Evolutionary conservation across 805 yeast species (phyloP).

Genomic region (Yamadazyma insecticola): DNA sequence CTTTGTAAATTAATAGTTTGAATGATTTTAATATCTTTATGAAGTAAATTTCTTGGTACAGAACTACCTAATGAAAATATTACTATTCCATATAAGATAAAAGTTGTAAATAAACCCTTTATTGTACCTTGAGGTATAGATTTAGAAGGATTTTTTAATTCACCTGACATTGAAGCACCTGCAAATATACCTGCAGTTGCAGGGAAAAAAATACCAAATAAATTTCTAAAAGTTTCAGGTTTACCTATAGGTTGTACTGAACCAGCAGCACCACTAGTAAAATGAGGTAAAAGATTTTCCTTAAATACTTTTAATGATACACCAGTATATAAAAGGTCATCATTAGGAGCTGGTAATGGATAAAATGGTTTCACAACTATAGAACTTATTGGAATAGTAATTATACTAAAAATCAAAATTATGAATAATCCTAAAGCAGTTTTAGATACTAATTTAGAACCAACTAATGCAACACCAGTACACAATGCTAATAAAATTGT

Average conservation of each 20-base stretch:
- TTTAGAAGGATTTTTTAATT: conserved; percentile 75
- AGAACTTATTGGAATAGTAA: conserved; percentile 78
- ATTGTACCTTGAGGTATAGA: conserved; percentile 94
- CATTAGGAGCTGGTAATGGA: conserved; percentile 49
- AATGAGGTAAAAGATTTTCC: conserved; percentile 70
- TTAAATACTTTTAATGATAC: conserved; percentile 61
- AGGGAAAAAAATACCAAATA: conserved; percentile 95
- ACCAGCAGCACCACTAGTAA: conserved; percentile 92
- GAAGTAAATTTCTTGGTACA: conserved; percentile 73
- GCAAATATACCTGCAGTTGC: conserved; percentile 99
- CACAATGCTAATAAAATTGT: conserved; percentile 66
- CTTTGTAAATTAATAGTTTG: conserved; percentile 75
- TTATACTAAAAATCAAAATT: conserved; percentile 61
- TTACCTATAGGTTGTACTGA: conserved; percentile 56
- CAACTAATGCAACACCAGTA: conserved; percentile 72
- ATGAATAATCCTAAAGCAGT: conserved; percentile 76
- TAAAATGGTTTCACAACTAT: conserved; percentile 54
- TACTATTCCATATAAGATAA: conserved; percentile 71
- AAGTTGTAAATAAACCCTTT: conserved; percentile 75
- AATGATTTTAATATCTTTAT: conserved; percentile 77
- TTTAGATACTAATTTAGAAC: conserved; percentile 74
- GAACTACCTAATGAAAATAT: conserved; percentile 76
- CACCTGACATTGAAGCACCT: conserved; percentile 99
- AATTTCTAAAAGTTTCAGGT: conserved; percentile 70
- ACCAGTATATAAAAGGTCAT: conserved; percentile 70